Evolutionary conservation across 2,329 filamentous ascomycete genomes (phyloP), one percentile per base, ranked within the genome.

Genomic region (Pseudohalonectria lignicola): DNA sequence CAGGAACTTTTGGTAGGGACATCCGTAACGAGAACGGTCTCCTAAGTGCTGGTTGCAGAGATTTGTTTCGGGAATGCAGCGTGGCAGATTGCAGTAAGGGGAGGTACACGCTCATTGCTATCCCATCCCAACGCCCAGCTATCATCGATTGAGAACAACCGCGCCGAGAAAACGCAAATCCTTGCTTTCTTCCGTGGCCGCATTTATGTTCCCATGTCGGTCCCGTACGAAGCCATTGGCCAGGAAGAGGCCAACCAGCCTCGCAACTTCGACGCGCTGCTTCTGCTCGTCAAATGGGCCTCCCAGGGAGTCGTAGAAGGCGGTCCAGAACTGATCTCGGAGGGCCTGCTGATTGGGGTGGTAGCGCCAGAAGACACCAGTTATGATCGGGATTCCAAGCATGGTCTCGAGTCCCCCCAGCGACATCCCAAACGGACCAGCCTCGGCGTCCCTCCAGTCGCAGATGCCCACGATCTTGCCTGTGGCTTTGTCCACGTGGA

Each of bases 371-470:
- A 26, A 26, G 8, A 26, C 23, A 12, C 23, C 23, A 31, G 46
- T 42, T 35, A 47, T 37, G 26, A 33, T 44, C 41, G 46, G 42
- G 28, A 46, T 34, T 1, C 41, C 42, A 31, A 47, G 44, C 37
- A 47, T 37, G 26, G 35, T 44, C 41, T 47, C 43, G 28, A 46
- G 37, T 1, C 41, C 42, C 15, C 41, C 42, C 5, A 46, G 39
- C 11, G 45, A 46, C 37, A 43, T 42, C 28, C 45, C 44, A 41
- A 47, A 46, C 7, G 45, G 45, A 23, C 40, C 18, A n/a, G 42
- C 37, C 20, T 37, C 23, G 16, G 45, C 37, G 16, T 41, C 41
- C 32, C 20, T 13, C 45, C 42, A 47, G 41, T 46, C 45, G 28
- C 39, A 43, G 36, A 47, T 41, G 11, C 45, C 44, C 26, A 31